Evolutionary conservation across 345 rosid genomes (phyloP).

Genomic region (Populus ilicifolia): DNA sequence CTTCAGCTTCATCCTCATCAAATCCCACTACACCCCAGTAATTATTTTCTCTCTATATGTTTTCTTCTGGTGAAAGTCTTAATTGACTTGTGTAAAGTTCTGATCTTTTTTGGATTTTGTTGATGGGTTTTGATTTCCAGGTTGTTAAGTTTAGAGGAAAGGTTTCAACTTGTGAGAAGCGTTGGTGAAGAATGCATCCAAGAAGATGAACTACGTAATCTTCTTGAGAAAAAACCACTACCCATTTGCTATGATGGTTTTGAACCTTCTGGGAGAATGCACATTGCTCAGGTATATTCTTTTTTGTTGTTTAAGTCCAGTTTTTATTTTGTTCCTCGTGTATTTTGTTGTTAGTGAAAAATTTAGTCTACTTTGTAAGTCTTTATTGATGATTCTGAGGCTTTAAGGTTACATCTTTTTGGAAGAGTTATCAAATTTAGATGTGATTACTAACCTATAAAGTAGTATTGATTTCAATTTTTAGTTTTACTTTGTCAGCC

Average conservation of each 20-base stretch:
- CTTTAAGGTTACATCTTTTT: neutral
- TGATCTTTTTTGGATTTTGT: neutral
- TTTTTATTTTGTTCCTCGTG: neutral
- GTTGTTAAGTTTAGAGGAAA: slow-evolving; percentile 57
- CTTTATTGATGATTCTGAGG: neutral
- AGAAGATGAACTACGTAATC: slow-evolving; percentile 70
- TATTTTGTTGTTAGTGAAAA: neutral
- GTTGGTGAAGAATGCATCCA: slow-evolving; percentile 85
- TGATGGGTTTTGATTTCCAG: slow-evolving; percentile 1
- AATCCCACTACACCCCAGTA: neutral
- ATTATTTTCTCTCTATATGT: neutral
- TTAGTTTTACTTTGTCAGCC: neutral
- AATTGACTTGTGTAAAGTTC: neutral
- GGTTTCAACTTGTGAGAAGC: slow-evolving; percentile 62
- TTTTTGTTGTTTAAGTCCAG: neutral
- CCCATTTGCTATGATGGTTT: slow-evolving; percentile 92
- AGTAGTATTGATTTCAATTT: neutral
- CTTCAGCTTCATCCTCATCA: neutral
- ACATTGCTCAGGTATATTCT: slow-evolving; percentile 77
- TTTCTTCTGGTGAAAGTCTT: neutral
- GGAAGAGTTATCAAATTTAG: neutral
- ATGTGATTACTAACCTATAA: neutral
- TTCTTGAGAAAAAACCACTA: slow-evolving; percentile 63
- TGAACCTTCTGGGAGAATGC: slow-evolving; percentile 96
- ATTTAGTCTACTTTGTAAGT: neutral